Percentiles rank a stretch among this genome's conserved stretches.
phyloP scores from a whole-genome alignment of 805 yeast species.

The Brettanomyces sp. region DNA sequence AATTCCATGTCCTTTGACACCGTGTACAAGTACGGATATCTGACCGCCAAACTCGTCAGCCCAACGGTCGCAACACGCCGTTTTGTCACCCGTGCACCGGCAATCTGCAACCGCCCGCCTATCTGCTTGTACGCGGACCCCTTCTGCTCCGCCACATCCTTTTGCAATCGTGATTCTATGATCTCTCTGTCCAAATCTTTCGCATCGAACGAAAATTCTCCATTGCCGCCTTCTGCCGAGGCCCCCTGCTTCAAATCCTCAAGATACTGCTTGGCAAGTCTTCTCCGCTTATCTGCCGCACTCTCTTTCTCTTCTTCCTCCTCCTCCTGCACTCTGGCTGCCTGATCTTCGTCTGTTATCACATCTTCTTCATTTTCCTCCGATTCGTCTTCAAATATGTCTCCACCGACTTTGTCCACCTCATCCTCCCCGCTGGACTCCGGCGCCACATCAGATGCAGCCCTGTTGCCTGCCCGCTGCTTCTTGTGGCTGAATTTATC shows the following conservation, averaged over 20 bases:
- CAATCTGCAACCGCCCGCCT: constrained; percentile 39
- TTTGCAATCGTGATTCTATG: constrained; percentile 66
- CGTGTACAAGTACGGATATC: constrained; percentile 59
- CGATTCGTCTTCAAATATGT: constrained; percentile 1
- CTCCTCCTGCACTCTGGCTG: constrained; percentile 37
- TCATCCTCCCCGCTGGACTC: constrained; percentile 27
- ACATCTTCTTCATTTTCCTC: constrained; percentile 15
- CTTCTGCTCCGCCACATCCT: constrained; percentile 83
- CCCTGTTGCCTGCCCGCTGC: constrained; percentile 5
- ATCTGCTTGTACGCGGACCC: constrained; percentile 72
- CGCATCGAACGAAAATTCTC: constrained; percentile 56
- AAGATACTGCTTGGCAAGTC: constrained; percentile 88
- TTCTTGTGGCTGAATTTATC: neutral
- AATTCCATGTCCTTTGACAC: constrained; percentile 75
- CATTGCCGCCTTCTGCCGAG: constrained; percentile 7
- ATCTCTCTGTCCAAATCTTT: constrained; percentile 84
- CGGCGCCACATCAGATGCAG: neutral
- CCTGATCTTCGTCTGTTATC: constrained; percentile 28
- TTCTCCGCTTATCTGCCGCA: constrained; percentile 88
- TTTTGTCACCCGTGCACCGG: constrained; percentile 33
- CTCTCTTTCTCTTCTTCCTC: constrained; percentile 69
- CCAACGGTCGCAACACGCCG: constrained; percentile 51
- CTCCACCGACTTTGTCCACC: constrained; percentile 29
- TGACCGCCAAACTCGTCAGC: constrained; percentile 46
- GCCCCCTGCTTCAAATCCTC: constrained; percentile 60